Percentiles rank a stretch among this genome's conserved stretches.
These are phyloP conservation scores for Amaranthus tricolor DNA, from an alignment of 179 eudicot genomes.

Conservation along the genomic window DNA sequence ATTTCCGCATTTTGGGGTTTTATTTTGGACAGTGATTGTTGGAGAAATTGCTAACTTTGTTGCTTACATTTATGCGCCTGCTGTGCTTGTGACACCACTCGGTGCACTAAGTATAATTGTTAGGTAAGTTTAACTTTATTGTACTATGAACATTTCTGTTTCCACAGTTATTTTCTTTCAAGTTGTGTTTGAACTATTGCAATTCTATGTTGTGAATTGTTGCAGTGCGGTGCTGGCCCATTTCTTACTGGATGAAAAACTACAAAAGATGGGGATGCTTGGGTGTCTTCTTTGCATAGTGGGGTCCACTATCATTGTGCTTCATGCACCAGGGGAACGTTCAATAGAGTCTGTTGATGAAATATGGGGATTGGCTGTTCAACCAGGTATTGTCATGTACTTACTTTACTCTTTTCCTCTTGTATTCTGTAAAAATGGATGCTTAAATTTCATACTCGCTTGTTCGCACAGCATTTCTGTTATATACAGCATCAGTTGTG, in stretches of 20 bases:
- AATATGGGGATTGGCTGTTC: constrained; percentile 83
- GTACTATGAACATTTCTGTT: not conserved
- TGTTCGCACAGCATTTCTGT: constrained; percentile 59
- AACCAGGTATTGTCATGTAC: constrained; percentile 55
- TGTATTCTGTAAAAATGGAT: not conserved
- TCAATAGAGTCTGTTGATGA: constrained; percentile 70
- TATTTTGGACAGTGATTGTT: constrained; percentile 62
- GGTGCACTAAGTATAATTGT: constrained; percentile 94
- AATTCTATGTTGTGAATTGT: constrained; percentile 15
- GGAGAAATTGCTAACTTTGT: constrained; percentile 93
- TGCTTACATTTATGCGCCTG: constrained; percentile 93
- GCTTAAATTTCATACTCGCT: constrained; percentile 22
- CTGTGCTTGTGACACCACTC: constrained; percentile 90
- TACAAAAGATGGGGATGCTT: constrained; percentile 73
- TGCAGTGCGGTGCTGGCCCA: constrained; percentile 87
- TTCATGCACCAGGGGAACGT: constrained; percentile 88
- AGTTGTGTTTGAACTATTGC: constrained; percentile 8
- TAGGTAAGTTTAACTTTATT: constrained; percentile 44
- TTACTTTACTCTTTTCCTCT: constrained; percentile 1
- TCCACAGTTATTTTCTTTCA: not conserved
- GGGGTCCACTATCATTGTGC: constrained; percentile 72
- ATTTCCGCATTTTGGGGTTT: constrained; percentile 18
- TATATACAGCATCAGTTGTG: constrained; percentile 67
- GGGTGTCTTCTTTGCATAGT: constrained; percentile 85
- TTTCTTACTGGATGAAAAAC: constrained; percentile 70